Base-by-base conservation (phyloP, 169 alveolate species). In the Eimeria brunetti region DNA sequence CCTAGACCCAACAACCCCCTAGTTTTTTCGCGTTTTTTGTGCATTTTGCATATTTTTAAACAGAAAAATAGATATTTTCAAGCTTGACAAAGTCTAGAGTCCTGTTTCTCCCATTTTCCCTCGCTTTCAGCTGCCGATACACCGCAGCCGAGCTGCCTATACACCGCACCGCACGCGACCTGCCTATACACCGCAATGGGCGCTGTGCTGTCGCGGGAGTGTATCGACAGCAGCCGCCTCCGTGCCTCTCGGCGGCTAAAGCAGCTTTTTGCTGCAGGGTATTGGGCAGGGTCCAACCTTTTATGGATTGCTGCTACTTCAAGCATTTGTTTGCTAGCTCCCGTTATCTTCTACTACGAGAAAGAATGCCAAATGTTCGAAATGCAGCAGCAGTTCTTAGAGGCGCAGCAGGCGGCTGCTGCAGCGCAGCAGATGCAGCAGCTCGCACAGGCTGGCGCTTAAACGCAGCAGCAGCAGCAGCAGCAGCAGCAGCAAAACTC, bases 341-440 rank as follows among this genome's bases (percentile, higher is more conserved):
- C 97, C 1, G 97, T 96, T 38, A 64, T 96, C 8, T 94, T 94
- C 64, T 94, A 97, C 27, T 97, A 97, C 85, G 98, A 97, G 81
- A 92, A 91, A 20, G 98, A 97, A 69, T 97, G 98, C 75, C 97
- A 97, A 89, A 86, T 96, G 96, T 96, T 91, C 58, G 98, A 97
- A 58, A 85, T 96, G 89, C 98, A 97, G 91, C 93, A 97, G 22
- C 95, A 83, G 85, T 78, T 97, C 94, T 33, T 96, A 56, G 96
- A 97, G 71, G 91, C 88, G 44, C 96, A 97, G 81, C 91, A 60
- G n/a, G 83, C 88, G 38, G 88, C 88, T 41, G 71, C 86, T 30
- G 90, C 30, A 81, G 95, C 62, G 95, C 91, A 27, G 83, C 95
- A 78, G 91, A 38, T 30, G 90, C 81, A 46, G 90, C 95, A n/a